Conservation (phyloP, 495 filamentous ascomycete species). For the Staphylotrichum longicolle region DNA sequence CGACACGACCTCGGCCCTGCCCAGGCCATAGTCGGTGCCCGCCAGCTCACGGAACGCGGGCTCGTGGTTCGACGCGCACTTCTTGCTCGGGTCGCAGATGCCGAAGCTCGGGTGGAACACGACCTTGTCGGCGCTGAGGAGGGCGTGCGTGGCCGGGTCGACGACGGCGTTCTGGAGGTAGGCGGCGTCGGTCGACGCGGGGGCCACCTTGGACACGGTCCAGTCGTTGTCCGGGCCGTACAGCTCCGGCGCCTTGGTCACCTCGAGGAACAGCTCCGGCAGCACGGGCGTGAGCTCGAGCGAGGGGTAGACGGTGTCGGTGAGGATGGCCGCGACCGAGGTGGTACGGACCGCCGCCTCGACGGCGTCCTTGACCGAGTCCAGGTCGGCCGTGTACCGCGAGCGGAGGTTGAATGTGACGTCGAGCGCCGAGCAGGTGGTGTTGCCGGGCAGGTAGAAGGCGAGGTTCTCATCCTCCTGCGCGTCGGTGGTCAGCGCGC, state of each 20-base stretch:
- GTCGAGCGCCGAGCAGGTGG: background rate
- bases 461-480: background rate
- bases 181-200: background rate
- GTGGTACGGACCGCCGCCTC: background rate
- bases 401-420: background rate
- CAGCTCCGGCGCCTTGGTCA: background rate
- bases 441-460: background rate
- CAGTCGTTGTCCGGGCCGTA: background rate
- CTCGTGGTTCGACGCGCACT: background rate
- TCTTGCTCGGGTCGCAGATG: background rate
- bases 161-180: slow-evolving; percentile 1
- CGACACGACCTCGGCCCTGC: background rate
- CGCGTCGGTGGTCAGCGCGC: background rate
- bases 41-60: background rate
- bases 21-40: background rate
- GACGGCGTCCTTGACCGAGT: background rate
- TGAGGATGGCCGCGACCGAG: background rate
- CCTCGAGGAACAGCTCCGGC: background rate
- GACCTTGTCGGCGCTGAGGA: background rate
- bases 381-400: background rate
- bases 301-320: slow-evolving; percentile 1
- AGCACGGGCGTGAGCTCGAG: background rate
- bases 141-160: background rate
- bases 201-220: background rate
- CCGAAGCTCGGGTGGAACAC: background rate